These are phyloP conservation scores for Boletus sensibilis DNA, from an alignment of 768 basidiomycete genomes.

Conservation along the genomic window DNA sequence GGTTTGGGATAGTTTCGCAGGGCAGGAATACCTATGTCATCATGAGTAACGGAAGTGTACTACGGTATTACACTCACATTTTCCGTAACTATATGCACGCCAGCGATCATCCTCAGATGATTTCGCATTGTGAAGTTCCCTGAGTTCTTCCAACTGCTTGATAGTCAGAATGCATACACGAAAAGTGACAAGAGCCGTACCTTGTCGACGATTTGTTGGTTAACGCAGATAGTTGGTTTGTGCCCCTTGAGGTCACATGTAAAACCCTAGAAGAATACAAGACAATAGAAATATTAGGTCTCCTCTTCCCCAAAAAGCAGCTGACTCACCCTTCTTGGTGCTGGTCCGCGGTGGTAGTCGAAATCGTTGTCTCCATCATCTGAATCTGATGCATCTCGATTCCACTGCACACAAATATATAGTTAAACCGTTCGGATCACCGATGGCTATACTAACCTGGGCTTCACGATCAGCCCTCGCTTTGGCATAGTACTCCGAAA, in stretches of 20 bases:
- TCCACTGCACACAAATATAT: constrained; percentile 25
- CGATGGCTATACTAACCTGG: constrained; percentile 32
- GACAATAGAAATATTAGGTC: not conserved
- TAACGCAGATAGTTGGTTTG: constrained; percentile 42
- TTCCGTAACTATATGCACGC: constrained; percentile 63
- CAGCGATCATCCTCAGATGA: constrained; percentile 60
- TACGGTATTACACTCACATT: constrained; percentile 44
- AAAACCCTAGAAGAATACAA: constrained; percentile 48
- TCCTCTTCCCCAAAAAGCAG: not conserved
- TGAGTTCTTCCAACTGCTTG: constrained; percentile 62
- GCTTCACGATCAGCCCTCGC: constrained; percentile 51
- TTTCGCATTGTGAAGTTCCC: constrained; percentile 62
- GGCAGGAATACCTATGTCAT: constrained; percentile 52
- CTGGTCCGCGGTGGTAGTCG: constrained; percentile 17
- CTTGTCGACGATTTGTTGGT: constrained; percentile 76
- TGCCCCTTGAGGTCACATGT: constrained; percentile 55
- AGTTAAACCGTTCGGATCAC: not conserved
- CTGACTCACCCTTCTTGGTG: constrained; percentile 32
- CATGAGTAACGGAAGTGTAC: constrained; percentile 2
- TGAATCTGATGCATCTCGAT: constrained; percentile 35
- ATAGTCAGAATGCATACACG: not conserved
- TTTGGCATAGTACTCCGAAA: constrained; percentile 61
- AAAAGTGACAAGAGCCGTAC: constrained; percentile 32
- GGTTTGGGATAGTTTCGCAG: constrained; percentile 55
- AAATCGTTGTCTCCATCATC: constrained; percentile 33